Evolutionary conservation across 306 rosid genomes (phyloP).

Genomic region (Medicago lupulina): DNA sequence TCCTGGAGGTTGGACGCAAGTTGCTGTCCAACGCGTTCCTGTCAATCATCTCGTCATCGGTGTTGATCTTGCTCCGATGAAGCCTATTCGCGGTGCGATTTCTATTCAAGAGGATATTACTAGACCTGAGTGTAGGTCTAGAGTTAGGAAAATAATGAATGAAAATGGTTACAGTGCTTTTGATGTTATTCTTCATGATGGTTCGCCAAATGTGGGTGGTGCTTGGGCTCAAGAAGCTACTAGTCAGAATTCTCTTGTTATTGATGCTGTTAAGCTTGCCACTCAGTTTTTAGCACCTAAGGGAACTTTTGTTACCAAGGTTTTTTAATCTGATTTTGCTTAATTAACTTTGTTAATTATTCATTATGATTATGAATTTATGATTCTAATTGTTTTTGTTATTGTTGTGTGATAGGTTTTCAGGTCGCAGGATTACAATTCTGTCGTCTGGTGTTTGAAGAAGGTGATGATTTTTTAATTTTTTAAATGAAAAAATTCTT

Average conservation of each 20-base stretch:
- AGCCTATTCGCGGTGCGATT: conserved; percentile 73
- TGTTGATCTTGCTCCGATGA: conserved; percentile 80
- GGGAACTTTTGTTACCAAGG: conserved; percentile 81
- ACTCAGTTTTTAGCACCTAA: conserved; percentile 84
- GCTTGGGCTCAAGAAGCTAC: conserved; percentile 97
- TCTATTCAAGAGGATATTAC: conserved; percentile 90
- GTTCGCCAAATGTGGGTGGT: conserved; percentile 92
- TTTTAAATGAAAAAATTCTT: neutral
- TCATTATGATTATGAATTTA: neutral
- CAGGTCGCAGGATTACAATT: conserved; percentile 95
- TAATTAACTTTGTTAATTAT: neutral
- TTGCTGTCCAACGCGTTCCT: conserved; percentile 84
- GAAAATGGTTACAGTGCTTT: conserved; percentile 60
- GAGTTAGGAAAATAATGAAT: conserved; percentile 67
- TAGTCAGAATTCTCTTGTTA: conserved; percentile 84
- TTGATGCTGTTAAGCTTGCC: conserved; percentile 81
- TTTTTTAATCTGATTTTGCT: neutral
- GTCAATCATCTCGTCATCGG: conserved; percentile 78
- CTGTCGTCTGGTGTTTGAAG: conserved; percentile 76
- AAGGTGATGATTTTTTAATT: conserved; percentile 52
- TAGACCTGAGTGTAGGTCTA: conserved; percentile 66
- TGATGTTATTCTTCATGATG: conserved; percentile 80
- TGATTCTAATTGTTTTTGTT: conserved; percentile 27
- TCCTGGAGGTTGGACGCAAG: conserved; percentile 99
- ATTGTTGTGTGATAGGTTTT: conserved; percentile 60